Evolutionary conservation across 83 land plant species (phyloP), one percentile per base, ranked within the genome.

Genomic region (Picea engelmannii): DNA sequence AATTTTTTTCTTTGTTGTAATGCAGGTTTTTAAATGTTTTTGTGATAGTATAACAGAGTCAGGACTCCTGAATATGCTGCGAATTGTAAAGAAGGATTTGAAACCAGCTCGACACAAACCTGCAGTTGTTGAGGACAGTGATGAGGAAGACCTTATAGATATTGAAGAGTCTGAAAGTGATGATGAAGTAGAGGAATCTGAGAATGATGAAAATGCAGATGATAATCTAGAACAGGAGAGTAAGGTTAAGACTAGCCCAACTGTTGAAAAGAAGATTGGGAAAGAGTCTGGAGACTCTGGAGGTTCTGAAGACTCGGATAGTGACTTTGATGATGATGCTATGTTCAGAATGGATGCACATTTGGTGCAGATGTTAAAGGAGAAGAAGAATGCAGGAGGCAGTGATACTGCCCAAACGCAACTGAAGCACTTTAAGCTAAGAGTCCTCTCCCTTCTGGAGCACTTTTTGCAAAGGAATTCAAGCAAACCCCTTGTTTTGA

Each of bases 301-400:
- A 31, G 89, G 79, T 20, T 80, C 76, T 83, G 89, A 88, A 70
- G 85, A 88, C 86, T 58, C 62, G 4, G 96, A 96, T 81, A 89
- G 73, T 52, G 88, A 85, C 60, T 86, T 96, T 93, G 99, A 96
- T 79, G 99, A 96, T 87, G 99, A 96, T 55, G 95, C 89, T 31
- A 96, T 96, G 99, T 96, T 96, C 82, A 89, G 89, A 27, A 88
- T 95, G 85, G 99, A 96, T 78, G 47, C 82, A 44, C 86, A 93
- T 63, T 84, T 93, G 66, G 95, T 91, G 16, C 79, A 70, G 10
- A 87, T 95, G 1, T 88, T 95, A 49, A 91, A 91, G 76, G 90
- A 93, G 66, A 66, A 82, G n/a, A 89, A 85, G 40, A 91, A 89
- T 62, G 90, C 84, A 49, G 83, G 86, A 79, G 91, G 88, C 23